Conservation (phyloP, 257 asterid genomes). For the Capsicum baccatum region DNA sequence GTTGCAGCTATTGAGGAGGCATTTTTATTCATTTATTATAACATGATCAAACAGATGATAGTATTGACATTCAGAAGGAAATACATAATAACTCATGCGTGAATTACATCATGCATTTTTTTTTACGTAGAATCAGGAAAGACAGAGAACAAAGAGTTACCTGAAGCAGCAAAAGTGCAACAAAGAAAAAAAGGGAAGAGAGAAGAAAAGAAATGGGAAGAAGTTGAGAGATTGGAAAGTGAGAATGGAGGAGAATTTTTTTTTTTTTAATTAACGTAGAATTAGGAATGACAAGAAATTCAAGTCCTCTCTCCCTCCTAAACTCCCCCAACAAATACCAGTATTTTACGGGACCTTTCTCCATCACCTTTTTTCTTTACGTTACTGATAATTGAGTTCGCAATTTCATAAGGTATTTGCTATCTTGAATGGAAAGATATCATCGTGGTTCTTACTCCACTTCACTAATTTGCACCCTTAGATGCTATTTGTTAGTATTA, state of each 20-base stretch:
- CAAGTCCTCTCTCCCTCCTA: conserved; percentile 20
- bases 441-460: neutral
- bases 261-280: neutral
- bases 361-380: neutral
- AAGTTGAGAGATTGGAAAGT: conserved; percentile 7
- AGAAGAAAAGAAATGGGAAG: neutral
- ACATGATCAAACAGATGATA: neutral
- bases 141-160: neutral
- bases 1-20: neutral
- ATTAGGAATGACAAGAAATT: neutral
- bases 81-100: neutral
- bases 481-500: too few species aligned
- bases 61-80: neutral
- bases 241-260: conserved; percentile 1
- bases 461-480: neutral
- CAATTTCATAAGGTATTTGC: neutral
- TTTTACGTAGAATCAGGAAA: too few species aligned
- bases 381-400: neutral
- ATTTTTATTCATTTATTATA: neutral
- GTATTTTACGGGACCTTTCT: conserved; percentile 41
- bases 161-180: neutral
- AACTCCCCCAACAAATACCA: neutral
- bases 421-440: neutral
- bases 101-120: neutral
- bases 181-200: neutral